phyloP scores from a whole-genome alignment of 2,329 filamentous ascomycete species.

The Paracoccidioides lutzii region DNA sequence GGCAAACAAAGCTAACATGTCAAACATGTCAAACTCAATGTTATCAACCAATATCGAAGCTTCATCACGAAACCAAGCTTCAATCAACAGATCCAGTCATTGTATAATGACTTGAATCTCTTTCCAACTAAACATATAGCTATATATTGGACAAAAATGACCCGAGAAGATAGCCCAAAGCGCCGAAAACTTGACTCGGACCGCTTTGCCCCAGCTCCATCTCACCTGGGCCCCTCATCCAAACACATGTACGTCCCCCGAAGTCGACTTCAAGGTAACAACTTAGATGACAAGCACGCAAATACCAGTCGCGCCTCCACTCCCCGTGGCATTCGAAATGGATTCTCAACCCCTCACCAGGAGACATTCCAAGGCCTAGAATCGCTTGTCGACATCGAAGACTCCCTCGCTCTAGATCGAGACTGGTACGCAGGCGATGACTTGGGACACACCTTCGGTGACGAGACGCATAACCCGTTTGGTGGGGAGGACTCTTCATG shows the following conservation, averaged over 20 bases:
- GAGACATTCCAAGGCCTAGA: slow-evolving; percentile 50
- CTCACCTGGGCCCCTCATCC: slow-evolving; percentile 29
- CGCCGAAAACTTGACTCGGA: slow-evolving; percentile 55
- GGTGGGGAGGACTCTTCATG: slow-evolving; percentile 59
- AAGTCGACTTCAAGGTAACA: slow-evolving; percentile 12
- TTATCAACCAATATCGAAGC: not conserved
- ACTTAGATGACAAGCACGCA: slow-evolving; percentile 3
- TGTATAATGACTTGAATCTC: not conserved
- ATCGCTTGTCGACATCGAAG: slow-evolving; percentile 50
- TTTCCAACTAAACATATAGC: not conserved
- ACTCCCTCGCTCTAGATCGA: slow-evolving; percentile 64
- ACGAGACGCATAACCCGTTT: slow-evolving; percentile 88
- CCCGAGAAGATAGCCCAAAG: slow-evolving; percentile 43
- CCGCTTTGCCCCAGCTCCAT: slow-evolving; percentile 43
- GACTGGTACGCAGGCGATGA: slow-evolving; percentile 92
- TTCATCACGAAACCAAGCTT: not conserved
- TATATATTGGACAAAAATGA: slow-evolving; percentile 18
- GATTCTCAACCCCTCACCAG: slow-evolving; percentile 32
- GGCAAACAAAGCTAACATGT: not conserved
- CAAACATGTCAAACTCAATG: not conserved
- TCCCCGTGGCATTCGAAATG: slow-evolving; percentile 17
- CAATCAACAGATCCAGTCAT: not conserved
- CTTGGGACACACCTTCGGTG: slow-evolving; percentile 71
- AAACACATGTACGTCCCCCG: slow-evolving; percentile 25
- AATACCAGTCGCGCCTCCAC: slow-evolving; percentile 20